phyloP scores from a whole-genome alignment of 371 early-diverging fungal genomes.

The Circinella umbellata region DNA sequence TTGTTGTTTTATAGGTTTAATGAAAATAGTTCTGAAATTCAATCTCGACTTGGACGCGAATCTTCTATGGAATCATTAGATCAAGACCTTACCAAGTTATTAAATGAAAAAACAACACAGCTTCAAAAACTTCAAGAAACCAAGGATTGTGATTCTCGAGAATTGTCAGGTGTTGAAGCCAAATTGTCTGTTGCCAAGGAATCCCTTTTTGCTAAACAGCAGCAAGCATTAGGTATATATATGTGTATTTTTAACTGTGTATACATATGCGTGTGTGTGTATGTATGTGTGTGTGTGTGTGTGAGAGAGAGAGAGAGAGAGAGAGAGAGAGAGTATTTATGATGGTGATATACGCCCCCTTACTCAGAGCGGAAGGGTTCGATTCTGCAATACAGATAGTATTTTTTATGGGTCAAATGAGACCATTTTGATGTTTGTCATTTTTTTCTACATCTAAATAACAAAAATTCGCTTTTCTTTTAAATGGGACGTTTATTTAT shows the following conservation, averaged over 20 bases:
- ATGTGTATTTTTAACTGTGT: too few species aligned
- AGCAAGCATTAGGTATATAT: conserved; percentile 23
- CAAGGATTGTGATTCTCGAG: conserved; percentile 14
- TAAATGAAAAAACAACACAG: conserved; percentile 1
- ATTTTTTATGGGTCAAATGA: too few species aligned
- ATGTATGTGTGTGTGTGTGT: too few species aligned
- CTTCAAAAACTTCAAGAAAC: conserved; percentile 13
- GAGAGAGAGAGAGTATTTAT: too few species aligned
- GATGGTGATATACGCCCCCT: too few species aligned
- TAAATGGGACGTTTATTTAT: too few species aligned
- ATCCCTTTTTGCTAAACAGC: conserved; percentile 18
- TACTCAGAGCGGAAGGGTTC: too few species aligned
- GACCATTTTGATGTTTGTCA: not conserved
- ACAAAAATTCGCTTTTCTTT: too few species aligned
- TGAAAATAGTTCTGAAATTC: conserved; percentile 37
- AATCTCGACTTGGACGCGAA: conserved; percentile 23
- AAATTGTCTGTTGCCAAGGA: conserved; percentile 44
- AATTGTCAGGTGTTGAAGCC: conserved; percentile 42
- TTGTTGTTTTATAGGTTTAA: conserved; percentile 16
- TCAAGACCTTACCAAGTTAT: conserved; percentile 20
- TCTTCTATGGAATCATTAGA: conserved; percentile 34
- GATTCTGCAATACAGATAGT: too few species aligned
- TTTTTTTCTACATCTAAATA: not conserved
- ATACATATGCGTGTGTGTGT: too few species aligned
- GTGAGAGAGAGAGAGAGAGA: too few species aligned